Evolutionary conservation across 495 filamentous ascomycete genomes (phyloP), one percentile per base, ranked within the genome.

Genomic region (Filosporella fistucella): DNA sequence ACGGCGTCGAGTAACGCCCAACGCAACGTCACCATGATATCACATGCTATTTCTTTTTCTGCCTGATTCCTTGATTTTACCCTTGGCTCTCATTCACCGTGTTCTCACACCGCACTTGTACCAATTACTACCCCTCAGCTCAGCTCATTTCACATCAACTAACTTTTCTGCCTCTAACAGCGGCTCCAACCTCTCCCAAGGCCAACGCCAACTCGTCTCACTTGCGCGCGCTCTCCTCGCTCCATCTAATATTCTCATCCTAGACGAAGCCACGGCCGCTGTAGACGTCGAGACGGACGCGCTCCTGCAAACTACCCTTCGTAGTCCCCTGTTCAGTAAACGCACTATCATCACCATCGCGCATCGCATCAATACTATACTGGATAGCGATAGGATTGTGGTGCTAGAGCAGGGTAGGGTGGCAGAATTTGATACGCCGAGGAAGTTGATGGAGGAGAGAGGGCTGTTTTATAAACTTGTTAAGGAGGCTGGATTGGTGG

Each of bases 311-410:
- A 64, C 67, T 21, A 85, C 81, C 33, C 63, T 87, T 29, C 72
- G 82, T 23, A 76, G 75, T 18, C 69, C 73, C 17, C 66, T 82
- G 41, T 95, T 96, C 74, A 71, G 78, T 42, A 86, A 96, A 60
- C 80, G 91, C 16, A 99, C 94, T 14, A 97, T 99, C 64, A 89
- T 99, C 59, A 97, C 94, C 1, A 95, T 98, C 59, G 93, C 93
- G 39, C 93, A 98, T 65, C 81, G 93, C 34, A 94, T 99, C 67
- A 95, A 96, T 68, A 97, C 90, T 16, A 95, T 97, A 62, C 78
- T 96, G 16, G 90, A 96, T 67, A 89, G 84, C 22, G 89, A 97
- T 65, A 76, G 88, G 18, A 89, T 97, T 44, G 80, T 96, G 32
- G 90, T 97, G 34, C 78, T 97, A 1, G 86, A 94, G 45, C 77